Evolutionary conservation across 2,329 filamentous ascomycete species (phyloP), one percentile per base, ranked within the genome.

Genomic region (Aspergillus quadrilineatus): DNA sequence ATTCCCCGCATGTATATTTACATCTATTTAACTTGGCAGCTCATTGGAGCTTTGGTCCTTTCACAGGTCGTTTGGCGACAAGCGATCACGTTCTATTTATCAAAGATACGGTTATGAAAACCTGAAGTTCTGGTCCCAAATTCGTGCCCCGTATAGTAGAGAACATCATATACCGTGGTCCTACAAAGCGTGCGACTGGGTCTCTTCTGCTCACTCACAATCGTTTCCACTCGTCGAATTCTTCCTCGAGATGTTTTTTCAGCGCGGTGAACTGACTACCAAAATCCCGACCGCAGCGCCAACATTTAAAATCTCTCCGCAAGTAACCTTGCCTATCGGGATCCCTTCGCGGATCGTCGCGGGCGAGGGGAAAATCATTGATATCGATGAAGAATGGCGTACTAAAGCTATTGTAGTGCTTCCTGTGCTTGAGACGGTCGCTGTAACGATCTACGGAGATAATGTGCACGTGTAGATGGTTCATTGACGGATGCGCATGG

Each of bases 391-490:
- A 84, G 71, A 97, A 99, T 3, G 84, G 83, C 51, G 92, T 95
- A 32, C 84, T 86, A 75, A 97, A 97, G 61, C 89, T 94, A 69
- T 94, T 90, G 75, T 97, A 97, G 75, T 97, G 94, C 71, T 92
- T 93, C 61, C 86, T 82, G 69, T 93, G 86, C 75, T 87, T 90
- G 73, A 97, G 63, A 45, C 81, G 82, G 9, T 83, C 81, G 37
- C 88, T 91, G 65, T 85, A 81, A 80, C 90, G 88, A 70, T 99
- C 94, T 15, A 85, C 79, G 39, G 89, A 90, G 56, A 97, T 75
- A 30, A 97, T 85, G 73, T 99, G 94, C 4, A 97, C 80, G 74
- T 99, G 94, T 53, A 97, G 71, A 71, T 97, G 91, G 61, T 84
- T 87, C 94, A 99, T 97, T 55, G 88, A 92, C 3, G 94, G 94